Conservation (phyloP, 495 filamentous ascomycete genomes). For the Annulohypoxylon bovei region DNA sequence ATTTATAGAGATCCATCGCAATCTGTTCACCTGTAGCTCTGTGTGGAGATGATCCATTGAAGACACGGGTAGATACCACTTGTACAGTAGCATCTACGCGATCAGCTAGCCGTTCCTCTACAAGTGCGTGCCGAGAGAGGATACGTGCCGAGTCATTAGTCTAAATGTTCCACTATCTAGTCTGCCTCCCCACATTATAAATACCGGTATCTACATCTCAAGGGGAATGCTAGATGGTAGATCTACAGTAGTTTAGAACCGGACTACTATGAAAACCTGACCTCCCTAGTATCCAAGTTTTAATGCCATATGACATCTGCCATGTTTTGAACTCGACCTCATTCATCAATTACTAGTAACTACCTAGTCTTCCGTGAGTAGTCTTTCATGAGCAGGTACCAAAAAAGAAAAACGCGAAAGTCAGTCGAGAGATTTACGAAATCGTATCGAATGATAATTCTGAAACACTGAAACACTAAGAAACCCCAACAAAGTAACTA, state of each 20-base stretch:
- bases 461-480: neutral
- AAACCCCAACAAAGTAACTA: neutral
- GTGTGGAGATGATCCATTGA: neutral
- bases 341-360: neutral
- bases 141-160: neutral
- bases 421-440: neutral
- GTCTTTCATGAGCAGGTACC: neutral
- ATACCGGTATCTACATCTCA: neutral
- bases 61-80: neutral
- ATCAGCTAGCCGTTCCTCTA: neutral
- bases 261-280: neutral
- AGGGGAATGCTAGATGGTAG: neutral
- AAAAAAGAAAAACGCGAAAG: neutral
- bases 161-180: neutral
- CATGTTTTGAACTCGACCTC: neutral
- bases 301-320: neutral
- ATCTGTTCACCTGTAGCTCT: neutral
- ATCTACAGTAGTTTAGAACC: neutral
- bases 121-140: neutral
- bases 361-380: too few species aligned
- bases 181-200: neutral
- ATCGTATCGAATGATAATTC: neutral
- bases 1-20: neutral
- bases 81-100: neutral
- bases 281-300: neutral